Evolutionary conservation across 2,329 filamentous ascomycete genomes (phyloP).

Genomic region (Ceratocystis alfenasii): DNA sequence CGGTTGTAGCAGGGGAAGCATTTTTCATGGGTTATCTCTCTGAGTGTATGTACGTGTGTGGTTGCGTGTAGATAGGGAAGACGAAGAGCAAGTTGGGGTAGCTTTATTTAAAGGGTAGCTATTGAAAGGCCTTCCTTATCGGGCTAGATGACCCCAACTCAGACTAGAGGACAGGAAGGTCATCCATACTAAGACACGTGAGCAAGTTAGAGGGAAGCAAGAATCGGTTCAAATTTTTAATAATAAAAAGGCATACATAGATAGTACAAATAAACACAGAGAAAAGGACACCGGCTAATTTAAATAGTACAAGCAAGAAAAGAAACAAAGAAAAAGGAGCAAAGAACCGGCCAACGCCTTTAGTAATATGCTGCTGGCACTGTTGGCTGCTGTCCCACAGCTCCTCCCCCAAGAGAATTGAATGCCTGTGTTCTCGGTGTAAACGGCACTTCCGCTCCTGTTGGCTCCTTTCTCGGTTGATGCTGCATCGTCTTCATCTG

Average conservation of each 20-base stretch:
- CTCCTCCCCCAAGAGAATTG: slow-evolving; percentile 42
- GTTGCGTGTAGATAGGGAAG: too few relatives aligned
- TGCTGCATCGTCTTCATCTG: slow-evolving; percentile 45
- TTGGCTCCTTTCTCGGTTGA: slow-evolving; percentile 24
- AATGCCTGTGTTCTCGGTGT: slow-evolving; percentile 59
- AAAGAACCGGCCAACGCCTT: slow-evolving; percentile 25
- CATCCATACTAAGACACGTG: background rate
- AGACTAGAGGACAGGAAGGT: too few relatives aligned
- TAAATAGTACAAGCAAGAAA: background rate
- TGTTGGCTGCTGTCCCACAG: slow-evolving; percentile 11
- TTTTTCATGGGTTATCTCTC: background rate
- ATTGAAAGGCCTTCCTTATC: too few relatives aligned
- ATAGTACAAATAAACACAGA: background rate
- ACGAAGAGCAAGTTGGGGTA: background rate
- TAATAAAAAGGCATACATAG: background rate
- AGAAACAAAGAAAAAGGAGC: slow-evolving; percentile 9
- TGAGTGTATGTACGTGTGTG: too few relatives aligned
- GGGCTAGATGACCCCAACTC: background rate
- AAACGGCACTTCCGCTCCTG: slow-evolving; percentile 34
- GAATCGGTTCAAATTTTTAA: too few relatives aligned
- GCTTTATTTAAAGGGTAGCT: background rate
- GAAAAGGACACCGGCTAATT: background rate
- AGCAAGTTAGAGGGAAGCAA: background rate
- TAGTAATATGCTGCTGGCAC: slow-evolving; percentile 35
- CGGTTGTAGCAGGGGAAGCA: background rate